Evolutionary conservation across 768 basidiomycete genomes (phyloP), one percentile per base, ranked within the genome.

Genomic region (Leccinum truebloodii): DNA sequence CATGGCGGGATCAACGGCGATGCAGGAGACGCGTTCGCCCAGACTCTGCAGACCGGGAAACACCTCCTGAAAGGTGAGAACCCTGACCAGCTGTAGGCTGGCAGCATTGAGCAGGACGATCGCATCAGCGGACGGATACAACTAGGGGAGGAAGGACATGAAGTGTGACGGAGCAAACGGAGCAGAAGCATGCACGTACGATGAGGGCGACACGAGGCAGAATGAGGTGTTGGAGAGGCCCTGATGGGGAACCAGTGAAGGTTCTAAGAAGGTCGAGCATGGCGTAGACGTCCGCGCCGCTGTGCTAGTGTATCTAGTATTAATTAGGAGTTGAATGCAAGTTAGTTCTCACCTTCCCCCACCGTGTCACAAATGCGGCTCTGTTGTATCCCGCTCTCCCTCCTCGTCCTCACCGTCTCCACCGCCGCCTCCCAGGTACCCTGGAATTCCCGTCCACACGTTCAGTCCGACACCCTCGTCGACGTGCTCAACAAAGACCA

Each of bases 21-120:
- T 75, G 66, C 83, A 86, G 28, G 83, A 81, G 18, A 93, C 81
- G 37, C 69, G 71, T 55, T 80, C 78, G 28, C 73, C 72, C 12
- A 75, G 66, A 58, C 81, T 76, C 9, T 73, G 73, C 13, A 78
- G 67, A n/a, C 83, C 81, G 6, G 92, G 90, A 69, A 92, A 94
- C 6, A 87, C 89, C 70, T 94, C 90, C 78, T 84, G 88, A 67
- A 94, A 90, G 34, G 87, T 84, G 24, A 94, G 83, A 51, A 89
- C 83, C 60, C 88, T 86, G 59, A 87, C 72, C 51, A 94, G 79
- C 18, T 78, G 72, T 35, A 93, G 83, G 16, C 78, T 80, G 58
- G 77, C 81, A n/a, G 91, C 88, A 78, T 92, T 78, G 66, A 90
- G 83, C 49, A 93, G 76, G 58, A 92, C 79, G 63, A 93, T 72